phyloP scores from a whole-genome alignment of 352 stramenopile genomes.

The Pythium folliculosum region DNA sequence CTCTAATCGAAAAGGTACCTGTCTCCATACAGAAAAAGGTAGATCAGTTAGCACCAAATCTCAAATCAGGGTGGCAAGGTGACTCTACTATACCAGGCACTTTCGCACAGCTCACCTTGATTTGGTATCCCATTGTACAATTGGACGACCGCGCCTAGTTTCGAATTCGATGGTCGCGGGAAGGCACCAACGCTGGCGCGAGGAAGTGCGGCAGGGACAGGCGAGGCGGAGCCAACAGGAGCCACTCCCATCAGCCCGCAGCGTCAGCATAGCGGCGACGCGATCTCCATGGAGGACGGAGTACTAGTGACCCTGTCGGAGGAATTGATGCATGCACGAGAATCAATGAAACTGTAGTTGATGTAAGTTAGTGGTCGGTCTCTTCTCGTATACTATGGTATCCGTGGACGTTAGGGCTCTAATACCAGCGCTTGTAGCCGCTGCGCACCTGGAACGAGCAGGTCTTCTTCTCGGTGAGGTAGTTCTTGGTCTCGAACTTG shows the following conservation, averaged over 20 bases:
- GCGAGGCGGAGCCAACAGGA: background rate
- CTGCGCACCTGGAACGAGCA: conserved; percentile 53
- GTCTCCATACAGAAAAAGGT: background rate
- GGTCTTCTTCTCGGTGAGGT: conserved; percentile 41
- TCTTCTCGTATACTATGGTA: background rate
- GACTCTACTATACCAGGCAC: background rate
- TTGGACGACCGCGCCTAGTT: background rate
- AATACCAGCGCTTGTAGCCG: conserved; percentile 55
- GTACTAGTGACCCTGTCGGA: too few relatives aligned
- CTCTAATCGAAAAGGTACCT: background rate
- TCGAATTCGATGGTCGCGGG: conserved; percentile 4
- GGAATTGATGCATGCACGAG: too few relatives aligned
- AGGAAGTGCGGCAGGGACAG: background rate
- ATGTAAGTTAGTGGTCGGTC: background rate
- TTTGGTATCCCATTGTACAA: conserved; percentile 5
- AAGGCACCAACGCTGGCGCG: conserved; percentile 13
- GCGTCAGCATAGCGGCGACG: too few relatives aligned
- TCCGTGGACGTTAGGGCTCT: too few relatives aligned
- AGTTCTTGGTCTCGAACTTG: conserved; percentile 58
- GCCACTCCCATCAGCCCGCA: too few relatives aligned
- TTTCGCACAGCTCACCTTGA: background rate
- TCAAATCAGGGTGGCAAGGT: background rate
- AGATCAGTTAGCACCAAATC: background rate
- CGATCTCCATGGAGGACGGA: too few relatives aligned
- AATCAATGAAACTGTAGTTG: background rate